Percentiles rank a stretch among this genome's conserved stretches.
These are phyloP conservation scores for Nicotiana rustica DNA, from an alignment of 305 asterid genomes.

Conservation along the genomic window DNA sequence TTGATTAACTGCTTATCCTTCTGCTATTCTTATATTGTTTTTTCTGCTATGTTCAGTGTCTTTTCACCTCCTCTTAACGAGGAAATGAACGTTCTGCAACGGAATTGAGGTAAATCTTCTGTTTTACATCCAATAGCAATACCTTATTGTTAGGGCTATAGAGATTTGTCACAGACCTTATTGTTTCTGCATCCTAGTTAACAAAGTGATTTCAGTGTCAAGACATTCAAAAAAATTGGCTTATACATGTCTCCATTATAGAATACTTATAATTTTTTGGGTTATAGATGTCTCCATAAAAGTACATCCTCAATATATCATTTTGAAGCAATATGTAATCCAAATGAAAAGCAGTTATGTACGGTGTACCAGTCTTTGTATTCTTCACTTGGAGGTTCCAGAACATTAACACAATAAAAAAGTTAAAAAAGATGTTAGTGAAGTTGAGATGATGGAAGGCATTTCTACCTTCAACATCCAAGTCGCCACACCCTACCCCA, in stretches of 20 bases:
- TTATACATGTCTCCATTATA: slow-evolving; percentile 1
- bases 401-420: not conserved
- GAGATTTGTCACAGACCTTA: not conserved
- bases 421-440: slow-evolving; percentile 1
- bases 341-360: slow-evolving; percentile 16
- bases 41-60: not conserved
- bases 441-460: slow-evolving; percentile 17
- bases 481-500: slow-evolving; percentile 95
- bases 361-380: not conserved
- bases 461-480: slow-evolving; percentile 91
- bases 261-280: not conserved
- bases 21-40: not conserved
- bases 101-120: slow-evolving; percentile 21
- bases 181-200: not conserved
- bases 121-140: slow-evolving; percentile 8
- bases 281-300: not conserved
- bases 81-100: not conserved
- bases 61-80: not conserved
- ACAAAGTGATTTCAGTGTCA: not conserved
- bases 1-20: slow-evolving; percentile 12
- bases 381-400: slow-evolving; percentile 3
- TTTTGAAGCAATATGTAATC: slow-evolving; percentile 13
- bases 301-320: slow-evolving; percentile 21
- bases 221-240: not conserved
- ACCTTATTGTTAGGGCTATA: not conserved